Conservation (phyloP, 75 land plant species). For the Pseudotsuga menziesii region DNA sequence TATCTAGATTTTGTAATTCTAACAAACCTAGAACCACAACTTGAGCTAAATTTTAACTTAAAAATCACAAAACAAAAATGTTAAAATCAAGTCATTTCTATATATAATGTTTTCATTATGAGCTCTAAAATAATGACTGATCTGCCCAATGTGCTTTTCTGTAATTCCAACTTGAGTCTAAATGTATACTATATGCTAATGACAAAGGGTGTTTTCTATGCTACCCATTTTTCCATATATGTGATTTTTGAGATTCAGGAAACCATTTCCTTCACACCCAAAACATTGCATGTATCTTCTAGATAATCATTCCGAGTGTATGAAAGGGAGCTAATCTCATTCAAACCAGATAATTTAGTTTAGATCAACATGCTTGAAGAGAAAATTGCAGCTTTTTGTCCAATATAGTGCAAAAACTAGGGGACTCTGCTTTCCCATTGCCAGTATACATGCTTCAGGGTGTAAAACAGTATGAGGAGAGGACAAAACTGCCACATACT, state of each 20-base stretch:
- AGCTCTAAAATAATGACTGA: too few species aligned
- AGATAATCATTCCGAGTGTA: neutral
- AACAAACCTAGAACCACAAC: too few species aligned
- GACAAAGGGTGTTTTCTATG: too few species aligned
- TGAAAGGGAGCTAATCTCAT: neutral
- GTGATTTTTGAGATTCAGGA: neutral
- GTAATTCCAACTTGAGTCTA: too few species aligned
- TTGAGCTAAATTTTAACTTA: too few species aligned
- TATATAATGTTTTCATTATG: too few species aligned
- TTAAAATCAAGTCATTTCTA: too few species aligned
- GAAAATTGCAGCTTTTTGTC: slow-evolving; percentile 82
- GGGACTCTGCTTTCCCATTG: slow-evolving; percentile 77
- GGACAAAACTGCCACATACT: slow-evolving; percentile 80
- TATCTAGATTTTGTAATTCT: too few species aligned
- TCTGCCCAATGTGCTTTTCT: too few species aligned
- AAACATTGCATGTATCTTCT: neutral
- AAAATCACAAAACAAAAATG: too few species aligned
- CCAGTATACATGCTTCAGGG: slow-evolving; percentile 82
- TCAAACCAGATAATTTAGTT: neutral
- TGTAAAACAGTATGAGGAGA: slow-evolving; percentile 66
- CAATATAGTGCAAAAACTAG: slow-evolving; percentile 93
- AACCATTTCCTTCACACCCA: neutral
- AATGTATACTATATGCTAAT: too few species aligned
- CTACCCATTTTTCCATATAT: neutral
- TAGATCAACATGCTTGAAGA: slow-evolving; percentile 59